A percentile compares a stretch with the other conserved stretches of the same genome.
Conservation (phyloP, 495 filamentous ascomycete species). For the Terfezia boudieri region DNA sequence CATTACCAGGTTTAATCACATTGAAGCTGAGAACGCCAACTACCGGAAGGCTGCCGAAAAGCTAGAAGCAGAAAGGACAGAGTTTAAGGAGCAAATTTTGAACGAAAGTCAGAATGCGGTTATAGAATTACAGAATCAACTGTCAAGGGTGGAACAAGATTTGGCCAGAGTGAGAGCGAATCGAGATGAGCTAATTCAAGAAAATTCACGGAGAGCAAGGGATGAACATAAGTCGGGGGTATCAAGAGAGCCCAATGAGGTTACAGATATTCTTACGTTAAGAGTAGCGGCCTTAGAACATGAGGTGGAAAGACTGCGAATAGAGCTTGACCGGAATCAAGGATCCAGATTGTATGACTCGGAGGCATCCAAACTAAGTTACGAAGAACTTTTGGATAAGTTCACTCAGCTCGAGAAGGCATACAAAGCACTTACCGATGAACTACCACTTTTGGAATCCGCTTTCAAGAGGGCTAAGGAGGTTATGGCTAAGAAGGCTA, state of each 20-base stretch:
- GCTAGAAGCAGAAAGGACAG: slow-evolving; percentile 59
- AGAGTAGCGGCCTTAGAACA: slow-evolving; percentile 60
- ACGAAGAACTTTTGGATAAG: slow-evolving; percentile 51
- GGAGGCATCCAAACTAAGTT: slow-evolving; percentile 28
- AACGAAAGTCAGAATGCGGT: slow-evolving; percentile 46
- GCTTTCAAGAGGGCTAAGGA: slow-evolving; percentile 71
- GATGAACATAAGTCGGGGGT: slow-evolving; percentile 54
- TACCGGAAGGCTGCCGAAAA: slow-evolving; percentile 69
- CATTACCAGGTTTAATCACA: slow-evolving; percentile 69
- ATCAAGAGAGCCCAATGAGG: slow-evolving; percentile 47
- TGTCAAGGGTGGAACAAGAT: slow-evolving; percentile 62
- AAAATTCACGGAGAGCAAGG: slow-evolving; percentile 55
- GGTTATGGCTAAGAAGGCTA: slow-evolving; percentile 53
- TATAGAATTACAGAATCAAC: slow-evolving; percentile 54
- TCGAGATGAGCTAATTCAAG: slow-evolving; percentile 64
- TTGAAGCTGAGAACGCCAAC: slow-evolving; percentile 72
- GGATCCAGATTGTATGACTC: slow-evolving; percentile 24
- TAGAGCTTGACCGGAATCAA: slow-evolving; percentile 23
- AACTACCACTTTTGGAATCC: slow-evolving; percentile 63
- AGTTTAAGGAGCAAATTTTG: slow-evolving; percentile 57
- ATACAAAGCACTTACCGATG: slow-evolving; percentile 61
- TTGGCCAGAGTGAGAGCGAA: slow-evolving; percentile 59
- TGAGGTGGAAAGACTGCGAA: slow-evolving; percentile 48
- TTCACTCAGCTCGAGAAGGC: slow-evolving; percentile 52
- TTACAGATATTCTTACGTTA: slow-evolving; percentile 49